phyloP scores from a whole-genome alignment of 129 eudicot species.

The Saussurea involucrata region DNA sequence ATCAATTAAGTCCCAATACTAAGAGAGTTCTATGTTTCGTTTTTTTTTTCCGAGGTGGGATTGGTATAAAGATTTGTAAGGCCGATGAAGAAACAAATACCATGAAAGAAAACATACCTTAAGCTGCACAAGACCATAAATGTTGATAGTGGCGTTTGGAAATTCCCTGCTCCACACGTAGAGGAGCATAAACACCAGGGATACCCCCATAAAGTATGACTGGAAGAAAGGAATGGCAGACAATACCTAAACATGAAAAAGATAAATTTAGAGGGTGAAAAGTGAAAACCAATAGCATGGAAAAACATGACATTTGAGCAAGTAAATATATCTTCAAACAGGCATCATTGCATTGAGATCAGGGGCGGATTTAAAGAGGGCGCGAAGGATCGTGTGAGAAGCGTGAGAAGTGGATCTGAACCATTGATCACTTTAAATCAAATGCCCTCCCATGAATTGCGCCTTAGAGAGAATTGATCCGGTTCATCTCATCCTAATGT shows the following conservation, averaged over 20 bases:
- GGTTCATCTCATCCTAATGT: too few species aligned
- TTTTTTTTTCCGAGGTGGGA: background rate
- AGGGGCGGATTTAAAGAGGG: too few species aligned
- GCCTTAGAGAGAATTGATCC: too few species aligned
- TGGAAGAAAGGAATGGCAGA: conserved; percentile 44
- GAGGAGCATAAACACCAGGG: conserved; percentile 81
- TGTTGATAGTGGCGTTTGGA: conserved; percentile 56
- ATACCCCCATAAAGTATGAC: conserved; percentile 55
- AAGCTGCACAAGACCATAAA: conserved; percentile 65
- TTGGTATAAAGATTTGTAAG: background rate
- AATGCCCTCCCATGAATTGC: too few species aligned
- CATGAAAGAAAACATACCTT: conserved; percentile 36
- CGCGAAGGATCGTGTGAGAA: too few species aligned
- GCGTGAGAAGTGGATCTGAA: too few species aligned
- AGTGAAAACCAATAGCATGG: background rate
- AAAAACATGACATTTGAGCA: background rate
- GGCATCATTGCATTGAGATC: too few species aligned
- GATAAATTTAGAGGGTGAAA: background rate
- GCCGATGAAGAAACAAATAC: background rate
- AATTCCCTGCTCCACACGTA: conserved; percentile 83
- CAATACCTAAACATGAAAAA: conserved; percentile 45
- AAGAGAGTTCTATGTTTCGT: background rate
- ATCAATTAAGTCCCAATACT: background rate
- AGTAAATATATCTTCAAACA: background rate
- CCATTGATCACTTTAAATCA: too few species aligned